Base-by-base conservation (phyloP, 73 alveolate genomes). In the Paramecium caudatum region DNA sequence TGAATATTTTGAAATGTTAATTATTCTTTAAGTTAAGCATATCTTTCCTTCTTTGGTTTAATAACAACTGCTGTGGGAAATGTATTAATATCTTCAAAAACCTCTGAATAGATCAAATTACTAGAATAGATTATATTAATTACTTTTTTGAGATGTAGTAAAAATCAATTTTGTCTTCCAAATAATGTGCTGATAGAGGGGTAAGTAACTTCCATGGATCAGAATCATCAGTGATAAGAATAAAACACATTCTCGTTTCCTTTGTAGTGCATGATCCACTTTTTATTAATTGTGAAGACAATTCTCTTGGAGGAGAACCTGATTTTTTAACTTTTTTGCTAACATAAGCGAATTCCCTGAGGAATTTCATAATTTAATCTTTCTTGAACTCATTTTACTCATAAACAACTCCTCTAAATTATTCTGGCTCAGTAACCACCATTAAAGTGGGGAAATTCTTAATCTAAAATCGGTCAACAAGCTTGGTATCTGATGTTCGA, bases 371-470 rank as follows among this genome's bases (percentile, higher is more conserved):
- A 68, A 98, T 91, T 19, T 90, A 43, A 74, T 98, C 99, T 68
- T 93, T 90, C 48, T 97, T 96, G 50, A 95, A 47, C 65, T 96
- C 99, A 9, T 95, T 94, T 9, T 65, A 91, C 48, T 94, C 96
- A 82, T 91, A 97, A 2, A 62, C 41, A 48, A 93, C 98, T 16
- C 95, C 96, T 82, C 91, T 93, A 49, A 82, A 81, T 19, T 41
- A 92, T 61, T 82, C 95, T 1, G 95, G 95, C 43, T 97, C 96
- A 16, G 98, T 94, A 17, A 98, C 82, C 1, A 97, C 98, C 83
- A 97, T 46, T 23, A 98, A 87, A 49, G 98, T 94, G 8, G 99
- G 99, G 83, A 93, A 95, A 80, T 84, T 82, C 8, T 94, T 86
- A n/a, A 98, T 91, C 50, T 91, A 74, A 94, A 91, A 98, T 61